These are phyloP conservation scores for Kwoniella shandongensis DNA, from an alignment of 768 basidiomycete genomes.

Conservation along the genomic window DNA sequence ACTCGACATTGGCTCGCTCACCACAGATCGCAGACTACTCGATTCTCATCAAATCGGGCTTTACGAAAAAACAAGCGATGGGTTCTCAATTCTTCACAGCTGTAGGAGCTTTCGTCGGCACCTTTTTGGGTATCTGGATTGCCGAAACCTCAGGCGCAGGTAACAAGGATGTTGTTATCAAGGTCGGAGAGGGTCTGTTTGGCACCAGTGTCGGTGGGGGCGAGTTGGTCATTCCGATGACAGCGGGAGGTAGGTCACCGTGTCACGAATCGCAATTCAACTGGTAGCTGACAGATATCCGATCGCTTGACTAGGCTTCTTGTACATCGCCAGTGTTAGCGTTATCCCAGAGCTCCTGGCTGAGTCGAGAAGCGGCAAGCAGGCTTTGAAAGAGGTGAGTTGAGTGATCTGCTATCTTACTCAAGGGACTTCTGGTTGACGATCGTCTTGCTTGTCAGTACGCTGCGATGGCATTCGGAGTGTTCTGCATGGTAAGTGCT, in stretches of 20 bases:
- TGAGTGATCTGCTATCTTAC: too few relatives aligned
- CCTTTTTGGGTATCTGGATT: constrained; percentile 45
- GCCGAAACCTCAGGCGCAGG: constrained; percentile 45
- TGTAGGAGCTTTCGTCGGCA: constrained; percentile 82
- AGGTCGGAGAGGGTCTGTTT: constrained; percentile 72
- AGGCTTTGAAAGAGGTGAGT: constrained; percentile 84
- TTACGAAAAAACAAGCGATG: constrained; percentile 89
- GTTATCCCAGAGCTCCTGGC: constrained; percentile 82
- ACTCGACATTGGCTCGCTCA: too few relatives aligned
- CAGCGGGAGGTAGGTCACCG: constrained; percentile 50
- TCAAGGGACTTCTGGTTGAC: too few relatives aligned
- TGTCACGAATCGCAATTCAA: constrained; percentile 1
- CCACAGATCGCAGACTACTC: constrained; percentile 94
- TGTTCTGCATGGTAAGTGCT: constrained; percentile 69
- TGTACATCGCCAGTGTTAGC: constrained; percentile 90
- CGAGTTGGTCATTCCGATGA: constrained; percentile 68
- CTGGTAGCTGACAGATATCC: constrained; percentile 7
- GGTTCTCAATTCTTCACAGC: constrained; percentile 89
- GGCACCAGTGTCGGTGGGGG: constrained; percentile 77
- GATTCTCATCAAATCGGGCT: constrained; percentile 80
- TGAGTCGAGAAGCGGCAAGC: constrained; percentile 82
- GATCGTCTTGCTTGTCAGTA: constrained; percentile 61
- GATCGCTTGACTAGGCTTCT: constrained; percentile 61
- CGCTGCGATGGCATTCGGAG: constrained; percentile 85
- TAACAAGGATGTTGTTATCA: constrained; percentile 59